These are phyloP conservation scores for Pichia deserticola DNA, from an alignment of 805 yeast genomes.

Conservation along the genomic window DNA sequence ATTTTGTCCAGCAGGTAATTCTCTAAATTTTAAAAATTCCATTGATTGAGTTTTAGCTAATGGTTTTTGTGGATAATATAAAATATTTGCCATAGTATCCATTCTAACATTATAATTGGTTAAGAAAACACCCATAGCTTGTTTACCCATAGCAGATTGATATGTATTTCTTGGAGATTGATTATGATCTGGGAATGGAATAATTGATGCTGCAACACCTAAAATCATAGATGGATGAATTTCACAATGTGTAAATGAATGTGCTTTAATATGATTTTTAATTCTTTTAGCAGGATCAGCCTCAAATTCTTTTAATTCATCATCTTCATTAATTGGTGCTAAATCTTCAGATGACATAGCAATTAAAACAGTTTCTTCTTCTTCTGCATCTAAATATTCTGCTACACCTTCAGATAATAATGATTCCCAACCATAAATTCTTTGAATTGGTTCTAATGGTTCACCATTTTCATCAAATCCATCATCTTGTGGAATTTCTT, in stretches of 20 bases:
- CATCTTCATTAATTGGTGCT: slow-evolving; percentile 43
- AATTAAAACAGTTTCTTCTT: slow-evolving; percentile 96
- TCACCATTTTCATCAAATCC: slow-evolving; percentile 39
- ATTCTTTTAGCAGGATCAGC: slow-evolving; percentile 80
- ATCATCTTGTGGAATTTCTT: slow-evolving; percentile 43
- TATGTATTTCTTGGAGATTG: slow-evolving; percentile 99
- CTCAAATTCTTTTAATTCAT: slow-evolving; percentile 35
- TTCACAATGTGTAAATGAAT: slow-evolving; percentile 96
- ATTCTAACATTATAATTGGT: slow-evolving; percentile 94
- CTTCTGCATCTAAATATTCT: slow-evolving; percentile 97
- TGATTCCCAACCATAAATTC: slow-evolving; percentile 72
- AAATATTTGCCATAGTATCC: slow-evolving; percentile 99
- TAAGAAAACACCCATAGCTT: slow-evolving; percentile 98
- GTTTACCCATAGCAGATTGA: slow-evolving; percentile 99
- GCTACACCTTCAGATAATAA: slow-evolving; percentile 80
- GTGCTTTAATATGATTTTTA: slow-evolving; percentile 45
- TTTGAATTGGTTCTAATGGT: slow-evolving; percentile 34
- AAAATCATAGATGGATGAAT: slow-evolving; percentile 98
- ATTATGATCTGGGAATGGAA: slow-evolving; percentile 99
- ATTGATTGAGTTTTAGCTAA: slow-evolving; percentile 95
- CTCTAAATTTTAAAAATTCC: slow-evolving; percentile 96
- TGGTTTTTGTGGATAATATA: slow-evolving; percentile 97
- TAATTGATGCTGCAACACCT: slow-evolving; percentile 97
- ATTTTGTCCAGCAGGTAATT: slow-evolving; percentile 97
- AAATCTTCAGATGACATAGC: slow-evolving; percentile 99